Percentiles rank a stretch among this genome's conserved stretches.
Evolutionary conservation across 2,329 filamentous ascomycete genomes (phyloP).

Genomic region (Fusarium dlaminii): DNA sequence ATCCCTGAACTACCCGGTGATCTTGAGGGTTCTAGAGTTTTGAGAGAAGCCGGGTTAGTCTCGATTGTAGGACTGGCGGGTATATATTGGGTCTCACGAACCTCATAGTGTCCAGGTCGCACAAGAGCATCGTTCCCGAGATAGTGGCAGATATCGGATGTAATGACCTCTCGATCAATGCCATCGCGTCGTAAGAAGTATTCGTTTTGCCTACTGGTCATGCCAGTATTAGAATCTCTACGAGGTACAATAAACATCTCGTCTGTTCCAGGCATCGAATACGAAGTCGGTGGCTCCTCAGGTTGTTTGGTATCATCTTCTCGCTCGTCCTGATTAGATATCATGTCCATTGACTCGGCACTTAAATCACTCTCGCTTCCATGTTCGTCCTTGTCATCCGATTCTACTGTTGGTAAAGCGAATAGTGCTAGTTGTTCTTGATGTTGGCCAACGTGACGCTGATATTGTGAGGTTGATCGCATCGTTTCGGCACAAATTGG

Average conservation of each 20-base stretch:
- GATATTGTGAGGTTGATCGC: background rate
- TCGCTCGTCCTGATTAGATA: too few relatives aligned
- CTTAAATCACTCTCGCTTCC: too few relatives aligned
- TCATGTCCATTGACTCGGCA: too few relatives aligned
- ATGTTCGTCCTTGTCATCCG: too few relatives aligned
- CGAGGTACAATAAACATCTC: rapidly evolving
- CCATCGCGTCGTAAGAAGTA: rapidly evolving
- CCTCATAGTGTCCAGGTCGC: rapidly evolving
- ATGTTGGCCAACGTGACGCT: background rate
- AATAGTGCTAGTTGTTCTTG: background rate
- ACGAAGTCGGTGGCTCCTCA: background rate
- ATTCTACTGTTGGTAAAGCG: background rate
- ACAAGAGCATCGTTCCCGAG: rapidly evolving
- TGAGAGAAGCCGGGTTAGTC: rapidly evolving
- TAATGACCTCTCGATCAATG: background rate
- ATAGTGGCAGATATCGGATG: background rate
- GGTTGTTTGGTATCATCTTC: background rate
- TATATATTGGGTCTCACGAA: rapidly evolving
- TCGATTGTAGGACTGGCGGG: rapidly evolving
- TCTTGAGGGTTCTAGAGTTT: rapidly evolving
- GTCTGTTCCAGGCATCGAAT: background rate
- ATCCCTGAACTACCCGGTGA: rapidly evolving
- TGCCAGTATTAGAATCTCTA: background rate
- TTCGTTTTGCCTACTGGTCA: background rate
- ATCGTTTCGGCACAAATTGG: background rate